These are phyloP conservation scores for Russula ochroleuca DNA, from an alignment of 768 basidiomycete genomes.

Conservation along the genomic window DNA sequence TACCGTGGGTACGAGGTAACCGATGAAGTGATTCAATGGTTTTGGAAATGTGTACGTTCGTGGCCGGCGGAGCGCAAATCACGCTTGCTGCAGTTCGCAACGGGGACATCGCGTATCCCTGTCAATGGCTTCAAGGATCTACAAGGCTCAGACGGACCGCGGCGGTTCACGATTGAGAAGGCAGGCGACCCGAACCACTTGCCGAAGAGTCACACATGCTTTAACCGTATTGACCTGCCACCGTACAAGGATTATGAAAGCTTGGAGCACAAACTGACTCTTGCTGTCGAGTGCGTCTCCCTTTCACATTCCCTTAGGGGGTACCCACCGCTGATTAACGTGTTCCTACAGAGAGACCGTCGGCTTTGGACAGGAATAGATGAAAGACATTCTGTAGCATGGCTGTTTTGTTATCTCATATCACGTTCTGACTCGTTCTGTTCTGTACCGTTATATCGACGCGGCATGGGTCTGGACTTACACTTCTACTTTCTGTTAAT, in stretches of 20 bases:
- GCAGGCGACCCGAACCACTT: slow-evolving; percentile 94
- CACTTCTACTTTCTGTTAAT: slow-evolving; percentile 7
- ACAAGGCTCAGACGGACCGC: slow-evolving; percentile 95
- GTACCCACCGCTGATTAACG: slow-evolving; percentile 11
- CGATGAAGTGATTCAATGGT: slow-evolving; percentile 98
- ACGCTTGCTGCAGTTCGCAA: slow-evolving; percentile 92
- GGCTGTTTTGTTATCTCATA: not conserved
- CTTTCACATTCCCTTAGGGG: slow-evolving; percentile 5
- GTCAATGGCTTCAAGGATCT: slow-evolving; percentile 99
- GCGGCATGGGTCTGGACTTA: not conserved
- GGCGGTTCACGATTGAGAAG: slow-evolving; percentile 98
- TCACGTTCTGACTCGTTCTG: not conserved
- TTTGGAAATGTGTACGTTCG: slow-evolving; percentile 97
- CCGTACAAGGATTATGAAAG: slow-evolving; percentile 95
- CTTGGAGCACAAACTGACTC: slow-evolving; percentile 90
- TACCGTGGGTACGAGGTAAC: slow-evolving; percentile 95
- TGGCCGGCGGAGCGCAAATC: slow-evolving; percentile 99
- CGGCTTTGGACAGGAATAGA: slow-evolving; percentile 87
- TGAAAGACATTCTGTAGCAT: not conserved
- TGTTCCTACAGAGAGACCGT: slow-evolving; percentile 76
- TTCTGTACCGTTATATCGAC: not conserved
- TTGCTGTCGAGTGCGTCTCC: slow-evolving; percentile 81
- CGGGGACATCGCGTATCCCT: slow-evolving; percentile 93
- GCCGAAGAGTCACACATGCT: slow-evolving; percentile 96
- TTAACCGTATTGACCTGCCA: slow-evolving; percentile 96